A percentile compares a stretch with the other conserved stretches of the same genome.
These are phyloP conservation scores for Saturnispora galanensis DNA, from an alignment of 805 yeast species.

Conservation along the genomic window DNA sequence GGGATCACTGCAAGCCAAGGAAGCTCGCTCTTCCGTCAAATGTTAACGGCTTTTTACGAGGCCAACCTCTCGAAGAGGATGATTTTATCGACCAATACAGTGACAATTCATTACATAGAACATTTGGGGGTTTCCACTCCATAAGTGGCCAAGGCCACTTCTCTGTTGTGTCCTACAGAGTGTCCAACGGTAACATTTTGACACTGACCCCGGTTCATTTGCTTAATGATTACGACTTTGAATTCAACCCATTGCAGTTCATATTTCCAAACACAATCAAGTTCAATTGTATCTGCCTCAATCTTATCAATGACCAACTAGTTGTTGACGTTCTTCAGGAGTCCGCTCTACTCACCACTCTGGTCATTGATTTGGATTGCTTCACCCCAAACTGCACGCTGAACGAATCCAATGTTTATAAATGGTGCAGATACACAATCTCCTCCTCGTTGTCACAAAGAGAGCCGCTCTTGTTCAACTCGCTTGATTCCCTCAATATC, in stretches of 20 bases:
- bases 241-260: constrained; percentile 30
- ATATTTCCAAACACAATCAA: constrained; percentile 30
- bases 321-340: constrained; percentile 47
- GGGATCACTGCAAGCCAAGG: too few relatives aligned
- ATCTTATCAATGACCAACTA: constrained; percentile 22
- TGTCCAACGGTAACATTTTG: constrained; percentile 16
- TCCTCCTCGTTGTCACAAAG: constrained; percentile 58
- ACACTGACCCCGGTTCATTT: constrained; percentile 32
- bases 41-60: not conserved
- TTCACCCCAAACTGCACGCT: constrained; percentile 26
- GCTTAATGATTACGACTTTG: constrained; percentile 27
- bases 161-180: constrained; percentile 19
- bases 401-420: constrained; percentile 25
- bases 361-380: constrained; percentile 33
- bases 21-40: too few relatives aligned
- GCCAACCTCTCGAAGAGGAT: not conserved
- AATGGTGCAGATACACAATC: constrained; percentile 60
- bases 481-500: constrained; percentile 35
- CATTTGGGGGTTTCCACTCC: constrained; percentile 16
- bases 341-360: constrained; percentile 41
- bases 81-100: not conserved
- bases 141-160: constrained; percentile 7
- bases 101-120: not conserved
- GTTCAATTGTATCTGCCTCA: constrained; percentile 30
- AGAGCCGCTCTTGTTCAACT: constrained; percentile 41